These are phyloP conservation scores for Cutaneotrichosporon cyanovorans DNA, from an alignment of 1,284 basidiomycete genomes.

Conservation along the genomic window DNA sequence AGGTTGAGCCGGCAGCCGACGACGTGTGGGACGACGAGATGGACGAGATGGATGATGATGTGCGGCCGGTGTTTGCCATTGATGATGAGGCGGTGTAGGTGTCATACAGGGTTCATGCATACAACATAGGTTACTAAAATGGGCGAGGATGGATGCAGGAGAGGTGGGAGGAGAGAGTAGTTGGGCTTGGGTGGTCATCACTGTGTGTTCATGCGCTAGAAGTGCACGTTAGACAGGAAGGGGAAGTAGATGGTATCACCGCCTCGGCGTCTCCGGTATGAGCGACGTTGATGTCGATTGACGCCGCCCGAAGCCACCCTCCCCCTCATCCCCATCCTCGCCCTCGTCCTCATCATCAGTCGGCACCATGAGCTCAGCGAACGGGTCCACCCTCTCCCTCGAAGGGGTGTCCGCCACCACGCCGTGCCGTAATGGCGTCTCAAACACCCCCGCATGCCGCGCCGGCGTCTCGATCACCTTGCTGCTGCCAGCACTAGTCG, in stretches of 20 bases:
- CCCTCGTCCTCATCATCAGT: constrained; percentile 33
- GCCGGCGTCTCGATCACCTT: constrained; percentile 28
- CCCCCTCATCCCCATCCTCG: constrained; percentile 1
- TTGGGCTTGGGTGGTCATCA: too few species aligned
- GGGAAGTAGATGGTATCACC: background rate
- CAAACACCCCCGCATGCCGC: too few species aligned
- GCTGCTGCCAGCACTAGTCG: constrained; percentile 9
- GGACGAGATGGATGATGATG: constrained; percentile 7
- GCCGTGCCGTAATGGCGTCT: background rate
- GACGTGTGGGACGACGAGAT: constrained; percentile 32
- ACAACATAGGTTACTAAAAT: background rate
- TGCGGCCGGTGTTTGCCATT: constrained; percentile 2
- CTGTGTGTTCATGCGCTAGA: background rate
- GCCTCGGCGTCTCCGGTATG: constrained; percentile 26
- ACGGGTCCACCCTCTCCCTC: constrained; percentile 1
- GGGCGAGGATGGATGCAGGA: too few species aligned
- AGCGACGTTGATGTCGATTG: background rate
- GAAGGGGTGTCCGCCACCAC: constrained; percentile 11
- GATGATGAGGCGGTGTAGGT: constrained; percentile 5
- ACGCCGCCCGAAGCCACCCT: background rate
- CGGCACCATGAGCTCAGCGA: constrained; percentile 36
- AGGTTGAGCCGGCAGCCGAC: constrained; percentile 1
- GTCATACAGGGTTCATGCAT: constrained; percentile 1
- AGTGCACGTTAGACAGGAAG: background rate
- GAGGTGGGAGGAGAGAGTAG: too few species aligned